Evolutionary conservation across 2,329 filamentous ascomycete species (phyloP), one percentile per base, ranked within the genome.

Genomic region (Talaromyces rugulosus): DNA sequence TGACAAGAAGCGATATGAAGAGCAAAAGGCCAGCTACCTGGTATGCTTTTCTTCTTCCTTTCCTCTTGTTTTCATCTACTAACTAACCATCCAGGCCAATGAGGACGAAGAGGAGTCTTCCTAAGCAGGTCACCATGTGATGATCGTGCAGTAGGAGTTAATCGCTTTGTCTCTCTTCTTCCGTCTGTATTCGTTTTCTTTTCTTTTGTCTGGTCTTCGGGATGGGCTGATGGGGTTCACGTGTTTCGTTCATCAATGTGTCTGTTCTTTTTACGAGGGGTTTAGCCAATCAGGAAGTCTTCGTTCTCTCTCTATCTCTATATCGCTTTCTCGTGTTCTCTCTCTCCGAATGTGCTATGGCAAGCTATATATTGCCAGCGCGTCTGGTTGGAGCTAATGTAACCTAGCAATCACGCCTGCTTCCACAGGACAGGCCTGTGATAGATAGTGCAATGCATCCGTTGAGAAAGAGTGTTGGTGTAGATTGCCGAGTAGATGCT

Each of bases 1-100:
- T 67, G 95, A 99, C 82, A 99, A 98, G 91, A 96, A 98, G 89
- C 89, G 95, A 66, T 99, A 98, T 77, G 94, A 98, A 80, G 91
- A 96, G 70, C 92, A 98, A 87, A 99, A 99, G 87, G 89, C 89
- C 69, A 90, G 87, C 68, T 99, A 96, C 85, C 88, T 92, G 74
- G 92, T 96, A 83, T 83, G 89, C 16, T 4, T 51, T 14, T 51
- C 9, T 11, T 27, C 14, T 4, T 4, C 16, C 1, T 16, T 11
- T 44, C n/a, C 8, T 18, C 9, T 47, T 8, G 2, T 8, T 33
- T 27, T 9, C 4, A 6, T 60, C 34, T 47, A 28, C 34, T 27
- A n/a, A 23, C 56, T 33, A 12, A 50, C 16, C 30, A 23, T n/a
- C 18, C 18, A 62, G 61, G 61, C 61, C 31, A 42, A n/a, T 36